Evolutionary conservation across 129 eudicot species (phyloP).

Genomic region (Flaveria trinervia): DNA sequence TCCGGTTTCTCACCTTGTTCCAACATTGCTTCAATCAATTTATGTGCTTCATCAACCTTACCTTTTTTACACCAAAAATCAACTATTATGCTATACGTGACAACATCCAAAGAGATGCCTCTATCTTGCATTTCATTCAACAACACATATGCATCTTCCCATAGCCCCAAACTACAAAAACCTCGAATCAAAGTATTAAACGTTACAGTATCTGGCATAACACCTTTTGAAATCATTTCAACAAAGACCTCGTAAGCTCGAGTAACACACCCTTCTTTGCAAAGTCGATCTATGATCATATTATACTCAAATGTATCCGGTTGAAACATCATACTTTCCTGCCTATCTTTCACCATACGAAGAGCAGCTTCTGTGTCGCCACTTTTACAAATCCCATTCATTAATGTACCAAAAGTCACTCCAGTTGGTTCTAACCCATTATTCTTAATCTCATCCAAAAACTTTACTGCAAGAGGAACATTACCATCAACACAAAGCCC

Average conservation of each 20-base stretch:
- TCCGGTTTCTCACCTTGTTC: conserved; percentile 32
- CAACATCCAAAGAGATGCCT: conserved; percentile 22
- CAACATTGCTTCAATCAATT: conserved; percentile 25
- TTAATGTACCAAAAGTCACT: conserved; percentile 25
- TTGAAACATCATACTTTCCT: conserved; percentile 3
- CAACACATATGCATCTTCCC: conserved; percentile 13
- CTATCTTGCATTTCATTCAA: conserved; percentile 24
- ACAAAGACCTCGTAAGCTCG: neutral
- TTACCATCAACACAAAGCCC: conserved; percentile 31
- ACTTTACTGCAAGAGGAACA: neutral
- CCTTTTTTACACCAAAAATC: conserved; percentile 35
- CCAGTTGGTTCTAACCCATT: conserved; percentile 30
- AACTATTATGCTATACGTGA: conserved; percentile 28
- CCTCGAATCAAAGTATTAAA: conserved; percentile 35
- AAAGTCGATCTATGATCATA: conserved; percentile 33
- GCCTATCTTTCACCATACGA: conserved; percentile 2
- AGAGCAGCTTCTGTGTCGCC: conserved; percentile 22
- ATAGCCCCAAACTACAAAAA: conserved; percentile 23
- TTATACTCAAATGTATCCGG: conserved; percentile 21
- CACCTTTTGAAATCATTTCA: conserved; percentile 32
- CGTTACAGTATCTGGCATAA: conserved; percentile 31
- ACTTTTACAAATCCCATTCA: conserved; percentile 28
- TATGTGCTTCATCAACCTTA: conserved; percentile 24
- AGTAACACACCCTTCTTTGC: conserved; percentile 23
- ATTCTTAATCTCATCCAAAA: conserved; percentile 16